Base-by-base conservation (phyloP, 2,329 filamentous ascomycete species). In the Xylariaceae sp. region DNA sequence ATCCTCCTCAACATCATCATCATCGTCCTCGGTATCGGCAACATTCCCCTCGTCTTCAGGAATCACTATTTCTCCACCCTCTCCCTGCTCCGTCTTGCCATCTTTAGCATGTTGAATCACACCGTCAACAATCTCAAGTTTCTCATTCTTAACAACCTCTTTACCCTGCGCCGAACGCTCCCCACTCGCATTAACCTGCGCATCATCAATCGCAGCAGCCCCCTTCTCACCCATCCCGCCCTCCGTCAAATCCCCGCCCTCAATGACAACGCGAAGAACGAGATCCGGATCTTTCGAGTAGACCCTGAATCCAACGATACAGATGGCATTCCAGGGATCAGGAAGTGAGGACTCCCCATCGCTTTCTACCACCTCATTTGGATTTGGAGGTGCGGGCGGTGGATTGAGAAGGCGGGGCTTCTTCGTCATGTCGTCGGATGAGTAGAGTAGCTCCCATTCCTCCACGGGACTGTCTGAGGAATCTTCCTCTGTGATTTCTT, bases 381-480 rank as follows among this genome's bases (percentile, higher is more conserved):
- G 71, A 1, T 61, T 62, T 10, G 61, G 55, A 3, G 71, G 55
- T 3, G 65, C 51, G 2, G 66, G 48, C 5, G 64, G 51, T 1
- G 67, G 51, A 1, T 74, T 72, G 1, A 73, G 68, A 48, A 75
- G 68, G 13, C 78, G 76, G 3, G 79, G 80, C 68, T 81, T 81
- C 57, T 79, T 77, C 0, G 78, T 76, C 71, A 82, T 79, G 65
- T 86, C 82, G 63, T 86, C 83, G 54, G 77, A 79, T 60, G 79
- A 82, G 69, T 84, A 85, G 34, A 84, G 75, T 63, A 80, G 76
- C 64, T 86, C 82, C 76, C 79, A 85, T 61, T 86, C 83, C 41
- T 80, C 77, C 1, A 86, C 76, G 0, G 84, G 84, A 5, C 81
- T 84, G 50, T 85, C 83, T 0, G 82, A 85, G 0, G 82, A 84